Evolutionary conservation across 1,139 yeast species (phyloP).

Genomic region (Candida freyschussii): DNA sequence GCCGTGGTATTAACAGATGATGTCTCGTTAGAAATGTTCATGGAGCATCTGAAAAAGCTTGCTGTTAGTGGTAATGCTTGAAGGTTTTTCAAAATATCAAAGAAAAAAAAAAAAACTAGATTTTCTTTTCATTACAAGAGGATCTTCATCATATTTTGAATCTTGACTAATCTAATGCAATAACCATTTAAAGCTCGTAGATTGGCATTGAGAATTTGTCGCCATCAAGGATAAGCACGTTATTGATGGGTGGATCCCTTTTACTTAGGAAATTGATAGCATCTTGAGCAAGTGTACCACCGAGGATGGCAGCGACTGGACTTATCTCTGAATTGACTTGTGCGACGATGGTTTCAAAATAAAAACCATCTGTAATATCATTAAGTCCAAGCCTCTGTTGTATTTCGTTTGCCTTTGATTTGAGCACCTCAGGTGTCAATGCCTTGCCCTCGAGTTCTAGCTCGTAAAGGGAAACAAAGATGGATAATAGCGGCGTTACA

Average conservation of each 20-base stretch:
- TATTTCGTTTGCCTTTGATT: conserved; percentile 25
- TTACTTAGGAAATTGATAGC: conserved; percentile 76
- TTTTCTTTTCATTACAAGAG: no score
- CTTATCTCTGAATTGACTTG: conserved; percentile 69
- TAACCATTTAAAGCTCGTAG: conserved; percentile 33
- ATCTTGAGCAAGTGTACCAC: conserved; percentile 90
- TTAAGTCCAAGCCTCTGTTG: conserved; percentile 33
- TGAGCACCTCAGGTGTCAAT: conserved; percentile 20
- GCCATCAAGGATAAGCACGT: conserved; percentile 74
- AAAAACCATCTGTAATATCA: conserved; percentile 25
- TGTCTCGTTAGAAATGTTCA: conserved; percentile 85
- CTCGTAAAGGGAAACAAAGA: conserved; percentile 19
- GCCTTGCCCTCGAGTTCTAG: conserved; percentile 10
- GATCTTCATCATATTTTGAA: no score
- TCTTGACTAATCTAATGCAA: background rate
- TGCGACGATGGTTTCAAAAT: conserved; percentile 36
- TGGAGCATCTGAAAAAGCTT: conserved; percentile 82
- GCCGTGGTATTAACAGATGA: conserved; percentile 94
- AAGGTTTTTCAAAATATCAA: no score
- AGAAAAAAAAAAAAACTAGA: no score
- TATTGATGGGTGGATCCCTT: conserved; percentile 78
- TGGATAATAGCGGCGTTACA: conserved; percentile 20
- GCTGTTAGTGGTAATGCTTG: conserved; percentile 51
- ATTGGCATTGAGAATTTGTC: conserved; percentile 70
- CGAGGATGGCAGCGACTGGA: conserved; percentile 84